Base-by-base conservation (phyloP, 768 basidiomycete species). In the Dentipellis fragilis region DNA sequence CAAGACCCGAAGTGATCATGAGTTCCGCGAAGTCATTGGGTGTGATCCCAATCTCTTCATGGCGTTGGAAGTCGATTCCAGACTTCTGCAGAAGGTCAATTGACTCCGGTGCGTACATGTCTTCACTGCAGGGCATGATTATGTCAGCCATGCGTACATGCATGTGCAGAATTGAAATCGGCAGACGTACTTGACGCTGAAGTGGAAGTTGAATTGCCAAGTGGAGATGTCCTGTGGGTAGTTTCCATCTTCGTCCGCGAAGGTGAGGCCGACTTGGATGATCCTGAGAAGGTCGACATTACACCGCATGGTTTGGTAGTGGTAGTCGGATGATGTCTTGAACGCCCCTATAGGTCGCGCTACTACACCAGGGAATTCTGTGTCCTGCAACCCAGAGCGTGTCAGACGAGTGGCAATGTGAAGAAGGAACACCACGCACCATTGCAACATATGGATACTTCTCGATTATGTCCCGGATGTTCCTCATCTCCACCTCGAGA, bases 171-270 rank as follows among this genome's bases (percentile, higher is more conserved):
- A n/a, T 45, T 29, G 19, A 17, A 21, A 40, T n/a, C 17, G 46
- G n/a, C 35, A 49, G 11, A 75, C 86, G 62, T 66, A 93, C 95
- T 80, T 80, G 59, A 93, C 72, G 69, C 81, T 89, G 71, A 98
- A 99, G 66, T 80, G 81, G 75, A 99, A 98, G 70, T 99, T 99
- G 75, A 99, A 99, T 70, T 99, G 96, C 96, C 96, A 99, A 53
- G 94, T 96, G 34, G 89, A 88, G 37, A 86, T 81, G 53, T 95
- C 94, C 62, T 84, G 84, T 10, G 94, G 92, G 56, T 85, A 84
- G 66, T 93, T 87, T 4, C 96, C 96, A 35, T 96, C 83, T 68
- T 94, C 93, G 69, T 98, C 93, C 40, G 90, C 87, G 29, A 99
- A 75, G 6, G 96, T 96, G 61, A 99, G 80, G 5, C 96, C 96